Evolutionary conservation across 192 early-diverging fungal genomes (phyloP).

Genomic region (Entrophospora sp.): DNA sequence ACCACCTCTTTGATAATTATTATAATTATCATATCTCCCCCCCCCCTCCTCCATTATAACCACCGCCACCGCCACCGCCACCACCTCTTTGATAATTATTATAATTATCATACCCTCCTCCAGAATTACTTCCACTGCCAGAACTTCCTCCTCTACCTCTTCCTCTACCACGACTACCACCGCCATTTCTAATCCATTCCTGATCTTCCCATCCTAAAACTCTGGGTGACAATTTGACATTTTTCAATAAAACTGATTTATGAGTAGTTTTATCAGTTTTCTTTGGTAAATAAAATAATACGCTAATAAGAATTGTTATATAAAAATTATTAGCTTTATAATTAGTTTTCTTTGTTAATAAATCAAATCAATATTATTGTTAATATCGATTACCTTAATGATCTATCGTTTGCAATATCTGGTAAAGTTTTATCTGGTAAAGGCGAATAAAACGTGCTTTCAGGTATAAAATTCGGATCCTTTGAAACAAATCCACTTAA

Average conservation of each 20-base stretch:
- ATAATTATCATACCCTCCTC: too few relatives aligned
- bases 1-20: too few relatives aligned
- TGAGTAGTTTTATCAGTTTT: conserved; percentile 13
- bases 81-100: too few relatives aligned
- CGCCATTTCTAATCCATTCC: conserved; percentile 25
- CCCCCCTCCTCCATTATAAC: too few relatives aligned
- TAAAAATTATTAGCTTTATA: neutral
- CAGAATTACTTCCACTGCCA: neutral
- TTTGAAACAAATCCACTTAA: conserved; percentile 46
- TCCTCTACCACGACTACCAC: conserved; percentile 18
- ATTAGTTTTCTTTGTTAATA: neutral
- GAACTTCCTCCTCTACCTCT: conserved; percentile 23
- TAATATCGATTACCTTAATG: conserved; percentile 33
- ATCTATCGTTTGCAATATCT: conserved; percentile 50
- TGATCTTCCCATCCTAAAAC: conserved; percentile 25
- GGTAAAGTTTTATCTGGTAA: conserved; percentile 33
- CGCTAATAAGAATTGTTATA: conserved; percentile 19
- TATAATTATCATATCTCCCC: too few relatives aligned
- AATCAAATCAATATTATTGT: neutral
- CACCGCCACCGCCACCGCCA: too few relatives aligned
- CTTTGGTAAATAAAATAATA: conserved; percentile 24
- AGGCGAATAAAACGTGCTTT: conserved; percentile 44
- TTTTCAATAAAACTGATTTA: conserved; percentile 23
- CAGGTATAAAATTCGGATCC: conserved; percentile 49
- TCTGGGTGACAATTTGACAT: conserved; percentile 18